Conservation (phyloP, 257 asterid genomes). For the Leonotis leonurus region DNA sequence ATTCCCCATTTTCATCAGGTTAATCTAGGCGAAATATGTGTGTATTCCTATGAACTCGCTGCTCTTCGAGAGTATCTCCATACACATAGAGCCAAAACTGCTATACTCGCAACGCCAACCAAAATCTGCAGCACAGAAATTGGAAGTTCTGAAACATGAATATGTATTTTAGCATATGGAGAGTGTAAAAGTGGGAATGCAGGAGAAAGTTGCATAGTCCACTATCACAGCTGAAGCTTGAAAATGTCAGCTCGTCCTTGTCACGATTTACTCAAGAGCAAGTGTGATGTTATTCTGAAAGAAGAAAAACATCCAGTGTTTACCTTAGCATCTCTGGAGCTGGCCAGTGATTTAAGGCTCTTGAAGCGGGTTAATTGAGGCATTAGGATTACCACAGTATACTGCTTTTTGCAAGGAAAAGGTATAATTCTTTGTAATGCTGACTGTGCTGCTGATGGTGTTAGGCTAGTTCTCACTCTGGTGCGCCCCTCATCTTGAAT, state of each 20-base stretch:
- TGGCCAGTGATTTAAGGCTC: constrained; percentile 42
- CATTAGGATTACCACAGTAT: constrained; percentile 86
- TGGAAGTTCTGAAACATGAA: background rate
- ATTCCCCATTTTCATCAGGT: background rate
- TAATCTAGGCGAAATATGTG: constrained; percentile 8
- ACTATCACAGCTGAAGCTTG: background rate
- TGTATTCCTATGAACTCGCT: constrained; percentile 24
- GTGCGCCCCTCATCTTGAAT: constrained; percentile 72
- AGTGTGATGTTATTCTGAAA: background rate
- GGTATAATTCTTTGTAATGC: constrained; percentile 77
- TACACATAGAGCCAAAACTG: constrained; percentile 46
- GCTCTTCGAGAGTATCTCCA: constrained; percentile 66
- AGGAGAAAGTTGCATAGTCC: background rate
- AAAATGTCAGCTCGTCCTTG: background rate
- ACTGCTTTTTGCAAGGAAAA: constrained; percentile 82
- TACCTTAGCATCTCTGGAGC: constrained; percentile 73
- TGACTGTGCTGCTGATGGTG: constrained; percentile 60
- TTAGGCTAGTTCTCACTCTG: constrained; percentile 49
- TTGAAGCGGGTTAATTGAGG: constrained; percentile 66
- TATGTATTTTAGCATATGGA: background rate
- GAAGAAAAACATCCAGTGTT: background rate
- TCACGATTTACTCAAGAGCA: background rate
- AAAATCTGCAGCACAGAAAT: constrained; percentile 44
- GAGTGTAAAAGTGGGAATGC: constrained; percentile 7
- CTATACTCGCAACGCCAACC: constrained; percentile 59